Evolutionary conservation across 2,329 filamentous ascomycete genomes (phyloP).

Genomic region (Cordyceps farinosa): DNA sequence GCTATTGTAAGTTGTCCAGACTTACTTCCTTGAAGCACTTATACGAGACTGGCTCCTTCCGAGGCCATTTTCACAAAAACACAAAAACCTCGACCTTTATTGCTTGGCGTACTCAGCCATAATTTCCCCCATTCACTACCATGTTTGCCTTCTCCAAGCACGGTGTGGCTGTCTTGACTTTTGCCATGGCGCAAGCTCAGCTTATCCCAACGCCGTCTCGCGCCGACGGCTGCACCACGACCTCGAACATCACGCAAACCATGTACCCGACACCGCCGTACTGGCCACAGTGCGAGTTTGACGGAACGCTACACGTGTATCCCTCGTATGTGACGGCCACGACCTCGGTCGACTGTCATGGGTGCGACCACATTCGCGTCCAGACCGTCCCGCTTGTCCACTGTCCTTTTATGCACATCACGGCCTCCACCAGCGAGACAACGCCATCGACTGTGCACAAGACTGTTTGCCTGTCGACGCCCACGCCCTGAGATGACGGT

Average conservation of each 20-base stretch:
- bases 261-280: conserved; percentile 28
- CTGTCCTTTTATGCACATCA: conserved; percentile 28
- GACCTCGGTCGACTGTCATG: conserved; percentile 31
- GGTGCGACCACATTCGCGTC: conserved; percentile 28
- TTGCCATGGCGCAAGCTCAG: background rate
- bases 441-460: conserved; percentile 27
- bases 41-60: background rate
- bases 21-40: background rate
- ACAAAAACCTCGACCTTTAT: background rate
- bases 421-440: conserved; percentile 20
- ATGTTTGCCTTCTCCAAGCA: background rate
- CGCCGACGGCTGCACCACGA: conserved; percentile 26
- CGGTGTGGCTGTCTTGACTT: background rate
- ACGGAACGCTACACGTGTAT: conserved; percentile 27
- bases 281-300: conserved; percentile 26
- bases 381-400: conserved; percentile 21
- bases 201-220: background rate
- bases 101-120: background rate
- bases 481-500: background rate
- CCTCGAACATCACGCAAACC: conserved; percentile 26
- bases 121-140: background rate
- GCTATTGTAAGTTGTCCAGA: background rate
- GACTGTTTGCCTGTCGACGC: conserved; percentile 27
- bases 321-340: conserved; percentile 27
- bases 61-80: background rate